These are phyloP conservation scores for Gomphus bonarii DNA, from an alignment of 1,284 basidiomycete genomes.

Conservation along the genomic window DNA sequence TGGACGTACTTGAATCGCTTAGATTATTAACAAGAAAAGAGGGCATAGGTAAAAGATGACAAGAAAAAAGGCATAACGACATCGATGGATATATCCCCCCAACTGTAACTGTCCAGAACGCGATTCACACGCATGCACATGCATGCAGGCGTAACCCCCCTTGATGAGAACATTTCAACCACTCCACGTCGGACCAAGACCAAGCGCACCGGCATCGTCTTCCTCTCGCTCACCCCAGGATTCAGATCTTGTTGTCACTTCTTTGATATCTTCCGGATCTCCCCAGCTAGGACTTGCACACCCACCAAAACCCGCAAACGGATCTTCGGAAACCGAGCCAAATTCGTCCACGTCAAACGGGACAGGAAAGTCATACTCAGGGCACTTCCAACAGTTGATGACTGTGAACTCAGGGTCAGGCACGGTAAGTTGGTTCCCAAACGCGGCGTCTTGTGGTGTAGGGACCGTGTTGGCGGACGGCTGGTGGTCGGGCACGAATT, in stretches of 20 bases:
- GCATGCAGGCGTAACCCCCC: too few relatives aligned
- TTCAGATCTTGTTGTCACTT: neutral
- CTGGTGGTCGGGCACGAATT: neutral
- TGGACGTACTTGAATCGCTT: neutral
- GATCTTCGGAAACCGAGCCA: neutral
- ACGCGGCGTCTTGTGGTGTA: too few relatives aligned
- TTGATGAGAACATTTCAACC: neutral
- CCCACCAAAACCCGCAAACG: neutral
- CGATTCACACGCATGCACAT: too few relatives aligned
- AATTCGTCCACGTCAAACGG: neutral
- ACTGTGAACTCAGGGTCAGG: neutral
- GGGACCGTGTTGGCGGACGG: too few relatives aligned
- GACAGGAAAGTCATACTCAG: neutral
- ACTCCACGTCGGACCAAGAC: slow-evolving; percentile 8
- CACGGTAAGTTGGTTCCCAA: too few relatives aligned
- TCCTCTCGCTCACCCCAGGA: neutral
- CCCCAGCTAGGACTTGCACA: neutral
- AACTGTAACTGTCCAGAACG: neutral
- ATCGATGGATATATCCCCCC: too few relatives aligned
- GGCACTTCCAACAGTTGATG: neutral
- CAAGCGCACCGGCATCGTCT: neutral
- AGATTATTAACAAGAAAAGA: neutral
- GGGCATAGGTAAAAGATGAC: neutral
- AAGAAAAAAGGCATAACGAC: neutral
- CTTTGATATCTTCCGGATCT: neutral